Conservation (phyloP, 2,329 filamentous ascomycete genomes). For the Alternaria metachromatica region DNA sequence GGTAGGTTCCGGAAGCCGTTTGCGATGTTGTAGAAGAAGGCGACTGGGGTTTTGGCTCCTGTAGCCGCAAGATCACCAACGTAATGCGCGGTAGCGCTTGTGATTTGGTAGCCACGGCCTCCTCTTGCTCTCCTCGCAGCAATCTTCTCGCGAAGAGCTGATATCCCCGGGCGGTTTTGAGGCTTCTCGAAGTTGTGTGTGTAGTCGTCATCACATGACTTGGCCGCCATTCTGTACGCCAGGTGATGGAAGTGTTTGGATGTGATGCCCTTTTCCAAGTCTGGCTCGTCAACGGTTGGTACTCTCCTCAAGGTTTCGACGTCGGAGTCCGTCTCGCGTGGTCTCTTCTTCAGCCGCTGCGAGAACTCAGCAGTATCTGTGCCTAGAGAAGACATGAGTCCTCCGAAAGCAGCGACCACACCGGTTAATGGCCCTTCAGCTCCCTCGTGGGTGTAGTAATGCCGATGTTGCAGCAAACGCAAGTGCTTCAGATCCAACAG, state of each 20-base stretch:
- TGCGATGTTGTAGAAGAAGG: constrained; percentile 28
- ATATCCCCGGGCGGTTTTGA: neutral
- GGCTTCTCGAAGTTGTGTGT: constrained; percentile 11
- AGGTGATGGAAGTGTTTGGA: constrained; percentile 16
- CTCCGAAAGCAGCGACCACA: constrained; percentile 17
- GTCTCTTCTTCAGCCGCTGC: constrained; percentile 12
- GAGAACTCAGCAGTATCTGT: constrained; percentile 21
- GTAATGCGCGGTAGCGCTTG: constrained; percentile 21
- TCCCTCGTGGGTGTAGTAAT: constrained; percentile 31
- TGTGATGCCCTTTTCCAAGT: neutral
- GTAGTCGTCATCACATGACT: constrained; percentile 16
- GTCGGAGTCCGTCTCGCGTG: neutral
- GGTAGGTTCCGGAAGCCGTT: constrained; percentile 28
- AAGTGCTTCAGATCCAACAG: constrained; percentile 16
- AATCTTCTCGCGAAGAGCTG: constrained; percentile 5
- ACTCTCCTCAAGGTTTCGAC: neutral
- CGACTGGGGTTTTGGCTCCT: constrained; percentile 18
- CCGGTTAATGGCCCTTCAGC: constrained; percentile 21
- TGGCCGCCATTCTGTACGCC: constrained; percentile 25
- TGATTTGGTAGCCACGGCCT: constrained; percentile 20
- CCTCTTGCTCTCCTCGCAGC: constrained; percentile 12
- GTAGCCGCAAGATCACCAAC: constrained; percentile 19
- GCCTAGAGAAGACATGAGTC: constrained; percentile 12
- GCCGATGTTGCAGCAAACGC: constrained; percentile 24
- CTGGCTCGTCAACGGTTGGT: neutral